phyloP scores from a whole-genome alignment of 495 filamentous ascomycete genomes.

The Margaritispora aquatica region DNA sequence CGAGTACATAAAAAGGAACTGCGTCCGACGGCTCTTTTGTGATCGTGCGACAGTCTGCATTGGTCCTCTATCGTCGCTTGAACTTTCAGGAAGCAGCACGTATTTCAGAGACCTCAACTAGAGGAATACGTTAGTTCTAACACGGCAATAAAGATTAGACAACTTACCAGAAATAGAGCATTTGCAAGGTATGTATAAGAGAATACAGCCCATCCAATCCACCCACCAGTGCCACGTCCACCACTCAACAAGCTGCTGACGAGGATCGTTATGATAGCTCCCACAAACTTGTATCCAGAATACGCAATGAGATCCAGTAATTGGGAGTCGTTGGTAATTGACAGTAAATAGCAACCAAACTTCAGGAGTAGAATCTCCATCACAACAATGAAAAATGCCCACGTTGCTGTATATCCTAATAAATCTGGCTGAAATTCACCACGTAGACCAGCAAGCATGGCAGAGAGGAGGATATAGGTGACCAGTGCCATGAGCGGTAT shows the following conservation, averaged over 20 bases:
- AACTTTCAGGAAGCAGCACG: conserved; percentile 84
- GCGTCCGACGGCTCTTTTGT: conserved; percentile 82
- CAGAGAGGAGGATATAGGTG: conserved; percentile 91
- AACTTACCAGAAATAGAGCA: conserved; percentile 85
- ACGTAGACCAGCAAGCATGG: conserved; percentile 82
- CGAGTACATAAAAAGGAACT: conserved; percentile 93
- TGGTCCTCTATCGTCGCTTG: conserved; percentile 54
- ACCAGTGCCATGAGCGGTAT: conserved; percentile 93
- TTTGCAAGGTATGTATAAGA: conserved; percentile 87
- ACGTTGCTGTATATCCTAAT: conserved; percentile 80
- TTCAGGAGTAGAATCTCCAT: conserved; percentile 88
- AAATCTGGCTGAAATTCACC: conserved; percentile 92
- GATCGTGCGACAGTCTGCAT: conserved; percentile 75
- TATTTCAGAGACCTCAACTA: conserved; percentile 93
- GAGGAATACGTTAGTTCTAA: conserved; percentile 22
- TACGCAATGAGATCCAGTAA: conserved; percentile 92
- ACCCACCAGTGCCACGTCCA: conserved; percentile 72
- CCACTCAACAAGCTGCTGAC: conserved; percentile 70
- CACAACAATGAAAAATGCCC: conserved; percentile 70
- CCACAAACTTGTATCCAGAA: conserved; percentile 97
- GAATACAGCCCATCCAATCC: conserved; percentile 86
- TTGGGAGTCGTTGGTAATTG: conserved; percentile 81
- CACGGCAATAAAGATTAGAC: background rate
- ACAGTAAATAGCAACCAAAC: conserved; percentile 86
- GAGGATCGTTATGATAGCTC: conserved; percentile 80